Evolutionary conservation across 495 filamentous ascomycete genomes (phyloP), one percentile per base, ranked within the genome.

Genomic region (Penicillium longicatenatum): DNA sequence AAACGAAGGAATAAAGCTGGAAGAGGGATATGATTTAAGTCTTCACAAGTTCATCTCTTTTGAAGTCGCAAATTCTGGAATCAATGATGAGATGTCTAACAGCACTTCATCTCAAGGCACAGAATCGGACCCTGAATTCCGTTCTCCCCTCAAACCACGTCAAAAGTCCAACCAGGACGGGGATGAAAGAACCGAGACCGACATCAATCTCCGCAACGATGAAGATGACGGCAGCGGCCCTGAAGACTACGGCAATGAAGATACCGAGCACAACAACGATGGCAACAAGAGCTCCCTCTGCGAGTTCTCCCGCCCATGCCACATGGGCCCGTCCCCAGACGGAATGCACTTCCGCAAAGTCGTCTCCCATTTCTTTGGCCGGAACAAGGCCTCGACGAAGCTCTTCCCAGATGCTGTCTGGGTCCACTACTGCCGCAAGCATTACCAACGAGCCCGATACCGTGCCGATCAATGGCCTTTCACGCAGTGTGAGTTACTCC

Each of bases 281-380:
- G 20, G 24, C 20, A 6, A 21, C 8, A 20, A 21, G 44, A 39
- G 16, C 37, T 4, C 31, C 6, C n/a, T 39, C 11, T 70, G 67
- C 21, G 67, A 70, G 30, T 70, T 70, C 31, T 55, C 62, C 0
- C 16, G 20, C 0, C 65, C 62, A 1, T 70, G 64, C 47, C 37
- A 33, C 1, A 67, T 70, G 67, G 22, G 37, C 2, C 45, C 56
- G 3, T 64, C 58, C 0, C 53, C 56, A 6, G 64, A 57, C 46
- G 61, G 62, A 0, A 57, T 62, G 26, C 67, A 70, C 33, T 67
- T 50, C 47, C 83, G 92, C 33, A 96, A 96, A 67, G 81, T 88
- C 8, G 85, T 95, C 30, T 92, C 89, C 0, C 89, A 96, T 59
- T 79, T 93, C 57, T 94, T 96, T 64, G 92, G 92, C n/a, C 82